Base-by-base conservation (phyloP, 2,329 filamentous ascomycete genomes). In the Endothia cerciana region DNA sequence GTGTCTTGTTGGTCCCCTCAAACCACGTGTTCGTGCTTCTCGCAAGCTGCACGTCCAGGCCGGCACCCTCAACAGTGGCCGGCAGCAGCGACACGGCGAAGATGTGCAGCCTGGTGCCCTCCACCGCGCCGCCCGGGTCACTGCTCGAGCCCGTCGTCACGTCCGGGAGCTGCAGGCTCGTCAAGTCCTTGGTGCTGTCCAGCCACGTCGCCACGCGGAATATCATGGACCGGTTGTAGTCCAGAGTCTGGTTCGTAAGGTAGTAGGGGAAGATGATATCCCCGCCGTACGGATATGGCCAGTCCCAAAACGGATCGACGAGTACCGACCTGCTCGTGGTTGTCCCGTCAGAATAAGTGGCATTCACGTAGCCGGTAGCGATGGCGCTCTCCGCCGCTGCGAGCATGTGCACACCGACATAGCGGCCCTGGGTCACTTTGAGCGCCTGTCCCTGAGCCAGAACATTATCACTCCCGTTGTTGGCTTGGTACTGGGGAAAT, bases 251-350 rank as follows among this genome's bases (percentile, higher is more conserved):
- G 30, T 70, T 70, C 1, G 69, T 70, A 11, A 63, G 63, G 6
- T 70, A 63, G 36, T 69, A 71, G 1, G 70, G 70, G 56, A 71
- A 67, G 19, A 71, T 68, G 15, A 71, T 57, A 30, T 69, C 69
- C 13, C 69, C 70, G 1, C 70, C 70, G 1, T 64, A 68, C 4
- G 69, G 67, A 22, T 65, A 70, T 4, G 66, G 65, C 69, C 69
- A 70, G 4, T 62, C 63, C 70, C 69, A 70, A 56, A 66, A 69
- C 5, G 69, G 67, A 40, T 67, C 64, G 1, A 71, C 69, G 1
- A 70, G 58, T 6, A 71, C 57, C 7, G 65, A 30, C 6, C 62
- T 58, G 15, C 60, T 60, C 13, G 65, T 68, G 4, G 22, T 43
- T 22, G 62, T 62, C 22, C 65, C 67, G 28, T 68, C 69, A 1